Evolutionary conservation across 2,329 filamentous ascomycete genomes (phyloP).

Genomic region (Aspergillus vadensis): DNA sequence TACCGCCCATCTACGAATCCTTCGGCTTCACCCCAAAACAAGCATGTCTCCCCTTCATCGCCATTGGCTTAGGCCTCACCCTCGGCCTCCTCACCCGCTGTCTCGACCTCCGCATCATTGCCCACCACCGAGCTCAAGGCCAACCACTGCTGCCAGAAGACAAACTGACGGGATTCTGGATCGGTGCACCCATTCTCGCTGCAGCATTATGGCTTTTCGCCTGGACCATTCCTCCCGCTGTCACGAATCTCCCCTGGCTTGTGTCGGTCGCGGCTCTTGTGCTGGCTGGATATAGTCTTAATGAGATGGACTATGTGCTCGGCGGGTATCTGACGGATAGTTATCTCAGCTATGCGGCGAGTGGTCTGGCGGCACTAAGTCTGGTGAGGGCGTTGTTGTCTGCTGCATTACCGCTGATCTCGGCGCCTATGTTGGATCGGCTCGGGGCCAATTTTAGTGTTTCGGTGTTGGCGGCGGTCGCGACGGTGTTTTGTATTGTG

Average conservation of each 20-base stretch:
- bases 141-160: slow-evolving; percentile 44
- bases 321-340: slow-evolving; percentile 48
- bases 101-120: slow-evolving; percentile 42
- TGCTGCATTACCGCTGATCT: slow-evolving; percentile 44
- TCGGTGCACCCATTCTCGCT: slow-evolving; percentile 49
- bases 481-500: slow-evolving; percentile 42
- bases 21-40: slow-evolving; percentile 33
- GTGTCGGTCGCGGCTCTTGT: slow-evolving; percentile 44
- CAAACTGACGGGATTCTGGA: slow-evolving; percentile 51
- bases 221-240: slow-evolving; percentile 48
- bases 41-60: slow-evolving; percentile 43
- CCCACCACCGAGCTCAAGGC: slow-evolving; percentile 24
- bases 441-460: slow-evolving; percentile 42
- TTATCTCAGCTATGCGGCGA: slow-evolving; percentile 48
- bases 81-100: slow-evolving; percentile 46
- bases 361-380: slow-evolving; percentile 45
- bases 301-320: slow-evolving; percentile 48
- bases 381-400: slow-evolving; percentile 42
- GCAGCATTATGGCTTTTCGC: slow-evolving; percentile 51
- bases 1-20: slow-evolving; percentile 38
- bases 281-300: slow-evolving; percentile 49
- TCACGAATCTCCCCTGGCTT: slow-evolving; percentile 38
- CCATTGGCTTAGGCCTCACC: slow-evolving; percentile 41
- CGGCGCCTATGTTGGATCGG: slow-evolving; percentile 39
- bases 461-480: slow-evolving; percentile 42